Conservation (phyloP, 176 grass and related monocot genomes). For the Urochloa ruziziensis region DNA sequence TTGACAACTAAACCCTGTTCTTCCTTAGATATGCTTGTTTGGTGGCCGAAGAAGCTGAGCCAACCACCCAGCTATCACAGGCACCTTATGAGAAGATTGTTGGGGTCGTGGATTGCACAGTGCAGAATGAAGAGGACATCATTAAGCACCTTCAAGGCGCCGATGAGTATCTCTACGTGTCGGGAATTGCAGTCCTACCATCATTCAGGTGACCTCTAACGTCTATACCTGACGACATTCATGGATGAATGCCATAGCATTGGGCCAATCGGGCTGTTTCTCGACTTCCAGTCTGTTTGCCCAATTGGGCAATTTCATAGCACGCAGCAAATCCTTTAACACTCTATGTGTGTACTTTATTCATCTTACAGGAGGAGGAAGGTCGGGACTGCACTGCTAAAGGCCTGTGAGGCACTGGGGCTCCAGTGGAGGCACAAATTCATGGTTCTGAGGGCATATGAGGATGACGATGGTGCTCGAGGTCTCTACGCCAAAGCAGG, state of each 20-base stretch:
- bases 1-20: not conserved
- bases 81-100: constrained; percentile 58
- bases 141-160: constrained; percentile 49
- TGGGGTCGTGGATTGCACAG: constrained; percentile 74
- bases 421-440: constrained; percentile 58
- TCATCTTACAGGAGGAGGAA: constrained; percentile 58
- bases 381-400: constrained; percentile 70
- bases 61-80: not conserved
- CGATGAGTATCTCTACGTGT: constrained; percentile 75
- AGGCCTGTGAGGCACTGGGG: constrained; percentile 65
- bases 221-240: too few species aligned
- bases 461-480: constrained; percentile 61
- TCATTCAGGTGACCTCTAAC: constrained; percentile 57
- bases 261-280: not conserved
- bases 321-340: not conserved
- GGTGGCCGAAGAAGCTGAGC: constrained; percentile 65
- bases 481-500: constrained; percentile 74
- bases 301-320: not conserved
- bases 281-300: not conserved
- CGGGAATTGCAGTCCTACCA: constrained; percentile 80
- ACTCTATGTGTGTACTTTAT: not conserved
- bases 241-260: too few species aligned
- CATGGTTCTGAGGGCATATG: constrained; percentile 71
- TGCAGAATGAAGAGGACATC: constrained; percentile 62
- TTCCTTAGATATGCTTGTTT: constrained; percentile 80